These are phyloP conservation scores for Quercus gilva DNA, from an alignment of 306 rosid species.

Conservation along the genomic window DNA sequence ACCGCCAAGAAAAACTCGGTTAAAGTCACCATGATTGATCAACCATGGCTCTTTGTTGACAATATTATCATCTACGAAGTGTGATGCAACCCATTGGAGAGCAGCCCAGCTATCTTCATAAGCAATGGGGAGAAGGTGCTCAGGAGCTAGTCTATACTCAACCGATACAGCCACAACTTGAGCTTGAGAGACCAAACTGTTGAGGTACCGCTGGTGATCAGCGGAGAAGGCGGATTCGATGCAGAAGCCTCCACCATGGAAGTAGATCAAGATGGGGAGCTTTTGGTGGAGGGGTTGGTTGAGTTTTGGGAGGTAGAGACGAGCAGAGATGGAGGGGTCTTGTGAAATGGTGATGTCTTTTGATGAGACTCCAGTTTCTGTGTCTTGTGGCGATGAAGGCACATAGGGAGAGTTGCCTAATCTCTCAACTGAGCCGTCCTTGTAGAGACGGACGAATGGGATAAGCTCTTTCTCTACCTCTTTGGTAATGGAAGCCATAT, in stretches of 20 bases:
- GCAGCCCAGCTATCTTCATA: constrained; percentile 39
- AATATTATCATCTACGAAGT: neutral
- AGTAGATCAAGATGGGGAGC: constrained; percentile 35
- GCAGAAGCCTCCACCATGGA: constrained; percentile 38
- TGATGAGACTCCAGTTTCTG: constrained; percentile 32
- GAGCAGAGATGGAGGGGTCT: constrained; percentile 18
- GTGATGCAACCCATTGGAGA: constrained; percentile 41
- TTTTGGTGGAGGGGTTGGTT: constrained; percentile 3
- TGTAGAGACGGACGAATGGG: constrained; percentile 43
- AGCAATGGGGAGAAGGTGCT: constrained; percentile 37
- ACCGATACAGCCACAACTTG: constrained; percentile 22
- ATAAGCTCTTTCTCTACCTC: constrained; percentile 43
- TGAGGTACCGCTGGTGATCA: constrained; percentile 17
- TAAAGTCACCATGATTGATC: constrained; percentile 1
- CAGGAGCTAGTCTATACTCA: constrained; percentile 30
- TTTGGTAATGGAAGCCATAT: constrained; percentile 40
- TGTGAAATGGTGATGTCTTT: constrained; percentile 32
- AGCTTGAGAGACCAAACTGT: neutral
- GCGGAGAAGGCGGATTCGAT: constrained; percentile 39
- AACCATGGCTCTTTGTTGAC: constrained; percentile 23
- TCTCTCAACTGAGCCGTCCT: constrained; percentile 50
- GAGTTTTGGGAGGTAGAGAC: constrained; percentile 28
- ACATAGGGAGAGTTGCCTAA: constrained; percentile 28
- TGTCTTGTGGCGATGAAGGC: constrained; percentile 31
- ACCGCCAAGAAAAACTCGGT: constrained; percentile 33